A percentile compares a stretch with the other conserved stretches of the same genome.
Conservation (phyloP, 192 early-diverging fungal genomes). For the Podila epicladia region DNA sequence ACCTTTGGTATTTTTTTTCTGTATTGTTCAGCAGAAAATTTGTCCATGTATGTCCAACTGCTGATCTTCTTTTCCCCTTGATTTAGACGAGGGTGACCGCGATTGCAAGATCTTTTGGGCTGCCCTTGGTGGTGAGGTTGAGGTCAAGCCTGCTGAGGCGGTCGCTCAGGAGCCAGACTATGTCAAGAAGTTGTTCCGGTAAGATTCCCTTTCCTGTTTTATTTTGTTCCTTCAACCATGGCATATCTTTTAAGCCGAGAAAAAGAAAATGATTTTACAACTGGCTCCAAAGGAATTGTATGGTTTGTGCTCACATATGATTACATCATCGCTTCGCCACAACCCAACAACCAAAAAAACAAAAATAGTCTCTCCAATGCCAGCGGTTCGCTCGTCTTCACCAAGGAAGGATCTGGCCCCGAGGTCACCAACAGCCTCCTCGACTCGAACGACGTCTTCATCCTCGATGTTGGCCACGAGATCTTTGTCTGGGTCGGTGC, state of each 20-base stretch:
- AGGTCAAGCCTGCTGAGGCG: conserved; percentile 64
- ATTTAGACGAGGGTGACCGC: conserved; percentile 65
- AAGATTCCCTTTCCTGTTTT: not conserved
- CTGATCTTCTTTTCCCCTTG: not conserved
- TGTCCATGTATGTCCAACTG: not conserved
- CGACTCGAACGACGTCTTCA: conserved; percentile 72
- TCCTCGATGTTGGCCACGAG: conserved; percentile 71
- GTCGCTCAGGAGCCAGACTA: conserved; percentile 36
- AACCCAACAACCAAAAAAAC: not conserved
- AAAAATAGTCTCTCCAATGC: conserved; percentile 38
- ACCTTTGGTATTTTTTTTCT: conserved; percentile 59
- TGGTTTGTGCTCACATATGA: not conserved
- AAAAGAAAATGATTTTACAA: not conserved
- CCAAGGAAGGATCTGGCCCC: conserved; percentile 59
- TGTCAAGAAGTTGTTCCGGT: conserved; percentile 62
- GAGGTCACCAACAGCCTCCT: conserved; percentile 56
- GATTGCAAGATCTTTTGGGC: conserved; percentile 73
- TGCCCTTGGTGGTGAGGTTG: conserved; percentile 71
- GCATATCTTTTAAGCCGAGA: no score
- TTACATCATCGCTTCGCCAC: not conserved
- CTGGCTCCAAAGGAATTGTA: not conserved
- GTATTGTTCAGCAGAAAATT: not conserved
- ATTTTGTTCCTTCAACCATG: not conserved
- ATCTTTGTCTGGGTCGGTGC: conserved; percentile 72
- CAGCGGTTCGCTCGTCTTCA: conserved; percentile 59